These are phyloP conservation scores for Kuraishia capsulata DNA, from an alignment of 805 yeast species.

Conservation along the genomic window DNA sequence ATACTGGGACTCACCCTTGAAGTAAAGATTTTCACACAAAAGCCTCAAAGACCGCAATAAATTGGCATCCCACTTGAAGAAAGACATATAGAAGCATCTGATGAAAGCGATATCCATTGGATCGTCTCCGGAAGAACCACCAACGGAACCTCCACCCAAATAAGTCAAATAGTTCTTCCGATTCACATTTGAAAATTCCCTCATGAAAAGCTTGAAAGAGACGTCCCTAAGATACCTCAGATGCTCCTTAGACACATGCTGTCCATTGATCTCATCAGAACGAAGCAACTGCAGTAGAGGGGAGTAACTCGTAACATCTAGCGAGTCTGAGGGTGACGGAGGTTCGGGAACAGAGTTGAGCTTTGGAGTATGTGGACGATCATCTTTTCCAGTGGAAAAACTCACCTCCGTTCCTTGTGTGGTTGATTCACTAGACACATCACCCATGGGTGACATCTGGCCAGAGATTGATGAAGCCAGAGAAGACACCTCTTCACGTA, in stretches of 20 bases:
- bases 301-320: background rate
- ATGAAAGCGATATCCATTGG: constrained; percentile 27
- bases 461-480: too few species aligned
- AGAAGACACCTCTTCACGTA: too few species aligned
- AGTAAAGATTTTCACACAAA: constrained; percentile 57
- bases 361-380: too few species aligned
- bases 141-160: constrained; percentile 17
- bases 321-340: too few species aligned
- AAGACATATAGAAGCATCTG: constrained; percentile 34
- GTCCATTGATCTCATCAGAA: too few species aligned
- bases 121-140: constrained; percentile 8
- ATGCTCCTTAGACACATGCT: background rate
- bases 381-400: too few species aligned
- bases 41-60: constrained; percentile 47
- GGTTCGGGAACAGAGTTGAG: too few species aligned
- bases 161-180: constrained; percentile 14
- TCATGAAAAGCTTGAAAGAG: background rate
- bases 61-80: constrained; percentile 36
- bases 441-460: too few species aligned
- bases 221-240: background rate
- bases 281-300: background rate
- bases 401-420: too few species aligned
- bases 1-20: constrained; percentile 78
- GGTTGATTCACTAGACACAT: too few species aligned
- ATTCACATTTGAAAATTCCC: constrained; percentile 3